These are phyloP conservation scores for Cutaneotrichosporon sp. DNA, from an alignment of 1,284 basidiomycete genomes.

Conservation along the genomic window DNA sequence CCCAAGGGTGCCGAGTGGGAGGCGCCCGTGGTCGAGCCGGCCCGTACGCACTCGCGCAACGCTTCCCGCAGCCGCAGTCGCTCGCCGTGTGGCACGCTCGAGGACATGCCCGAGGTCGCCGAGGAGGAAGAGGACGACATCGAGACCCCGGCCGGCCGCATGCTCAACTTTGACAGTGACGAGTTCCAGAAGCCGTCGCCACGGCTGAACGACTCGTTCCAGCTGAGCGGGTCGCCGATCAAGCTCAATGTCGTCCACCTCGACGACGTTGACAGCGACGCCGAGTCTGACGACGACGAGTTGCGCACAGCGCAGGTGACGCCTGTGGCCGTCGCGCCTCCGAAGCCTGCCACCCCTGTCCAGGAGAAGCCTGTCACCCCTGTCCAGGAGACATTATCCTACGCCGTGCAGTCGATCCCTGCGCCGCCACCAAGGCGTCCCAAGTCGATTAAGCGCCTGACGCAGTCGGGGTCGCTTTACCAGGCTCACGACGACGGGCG, in stretches of 20 bases:
- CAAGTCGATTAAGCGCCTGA: conserved; percentile 8
- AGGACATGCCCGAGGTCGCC: conserved; percentile 22
- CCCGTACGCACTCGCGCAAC: background rate
- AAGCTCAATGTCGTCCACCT: conserved; percentile 3
- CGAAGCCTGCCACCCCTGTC: background rate
- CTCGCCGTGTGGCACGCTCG: conserved; percentile 3
- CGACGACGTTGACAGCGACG: conserved; percentile 10
- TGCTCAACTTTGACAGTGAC: conserved; percentile 1
- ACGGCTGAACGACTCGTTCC: background rate
- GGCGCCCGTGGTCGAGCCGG: background rate
- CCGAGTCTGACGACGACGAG: conserved; percentile 9
- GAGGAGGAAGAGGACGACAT: conserved; percentile 5
- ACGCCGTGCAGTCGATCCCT: background rate
- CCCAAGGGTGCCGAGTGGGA: conserved; percentile 24
- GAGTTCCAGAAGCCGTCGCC: background rate
- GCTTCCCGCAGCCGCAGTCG: background rate
- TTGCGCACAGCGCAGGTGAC: background rate
- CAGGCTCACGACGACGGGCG: conserved; percentile 15
- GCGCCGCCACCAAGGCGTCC: background rate
- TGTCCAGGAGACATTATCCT: background rate
- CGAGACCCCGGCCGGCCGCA: background rate
- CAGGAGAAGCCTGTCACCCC: background rate
- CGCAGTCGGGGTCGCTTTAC: conserved; percentile 7
- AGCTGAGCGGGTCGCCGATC: conserved; percentile 1
- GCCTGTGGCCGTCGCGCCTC: background rate